These are phyloP conservation scores for Westerdykella aurantiaca DNA, from an alignment of 2,329 filamentous ascomycete genomes.

Conservation along the genomic window DNA sequence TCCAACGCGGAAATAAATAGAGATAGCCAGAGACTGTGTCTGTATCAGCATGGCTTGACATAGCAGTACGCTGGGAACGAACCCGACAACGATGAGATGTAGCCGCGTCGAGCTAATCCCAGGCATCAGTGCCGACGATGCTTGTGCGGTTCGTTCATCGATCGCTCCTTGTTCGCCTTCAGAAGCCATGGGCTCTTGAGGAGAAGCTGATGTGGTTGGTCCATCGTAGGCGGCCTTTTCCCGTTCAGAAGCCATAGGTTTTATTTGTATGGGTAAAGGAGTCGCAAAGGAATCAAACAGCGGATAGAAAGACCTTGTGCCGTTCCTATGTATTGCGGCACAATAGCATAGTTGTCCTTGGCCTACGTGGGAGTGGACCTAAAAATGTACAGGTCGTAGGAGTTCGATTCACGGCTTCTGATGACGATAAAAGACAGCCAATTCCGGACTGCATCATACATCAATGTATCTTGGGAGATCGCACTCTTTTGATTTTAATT, in stretches of 20 bases:
- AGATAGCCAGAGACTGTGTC: conserved; percentile 24
- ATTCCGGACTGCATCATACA: no score
- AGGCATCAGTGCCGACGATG: conserved; percentile 8
- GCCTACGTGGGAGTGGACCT: no score
- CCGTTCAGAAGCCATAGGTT: background rate
- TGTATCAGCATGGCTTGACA: conserved; percentile 1
- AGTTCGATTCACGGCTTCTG: no score
- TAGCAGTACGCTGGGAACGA: background rate
- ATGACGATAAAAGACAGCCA: no score
- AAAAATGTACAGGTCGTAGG: no score
- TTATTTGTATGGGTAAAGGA: background rate
- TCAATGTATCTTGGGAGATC: no score
- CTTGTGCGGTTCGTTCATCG: background rate
- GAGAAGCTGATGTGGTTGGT: background rate
- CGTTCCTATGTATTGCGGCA: no score
- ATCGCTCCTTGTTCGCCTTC: background rate
- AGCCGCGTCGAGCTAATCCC: conserved; percentile 19
- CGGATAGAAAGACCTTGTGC: no score
- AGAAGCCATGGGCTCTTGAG: no score
- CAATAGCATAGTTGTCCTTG: no score
- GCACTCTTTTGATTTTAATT: no score
- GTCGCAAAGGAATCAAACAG: no score
- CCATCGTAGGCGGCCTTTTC: background rate
- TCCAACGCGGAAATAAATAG: conserved; percentile 31
- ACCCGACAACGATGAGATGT: conserved; percentile 25